Base-by-base conservation (phyloP, 768 basidiomycete species). In the Trametes sanguinea region DNA sequence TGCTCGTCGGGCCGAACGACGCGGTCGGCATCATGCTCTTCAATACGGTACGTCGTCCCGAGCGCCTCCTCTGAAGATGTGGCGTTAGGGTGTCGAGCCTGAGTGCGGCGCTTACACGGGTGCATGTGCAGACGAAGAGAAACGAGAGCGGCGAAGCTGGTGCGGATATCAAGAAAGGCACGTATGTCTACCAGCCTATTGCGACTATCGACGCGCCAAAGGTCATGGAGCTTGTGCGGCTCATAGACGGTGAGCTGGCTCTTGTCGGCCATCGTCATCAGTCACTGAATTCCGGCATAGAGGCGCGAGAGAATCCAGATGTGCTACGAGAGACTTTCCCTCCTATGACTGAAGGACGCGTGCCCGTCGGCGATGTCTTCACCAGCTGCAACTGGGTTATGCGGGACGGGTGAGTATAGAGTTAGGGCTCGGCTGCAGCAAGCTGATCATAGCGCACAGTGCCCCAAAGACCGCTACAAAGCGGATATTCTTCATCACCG, bases 401-500 rank as follows among this genome's bases (percentile, higher is more conserved):
- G 55, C 87, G 94, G 27, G 91, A 94, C 68, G 88, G 90, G 96
- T 97, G 62, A 61, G 83, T 17, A 14, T 37, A 14, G 35, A 58
- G 27, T 5, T 13, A 22, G 27, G 7, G 7, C 48, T 8, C 29
- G 17, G 9, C 35, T 52, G 1, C 11, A 9, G 14, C 27, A 17
- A 39, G n/a, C n/a, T 51, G 22, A 62, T 53, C 39, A 9, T 10
- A 10, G 9, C 27, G 51, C 50, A 30, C 29, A 94, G 92, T 10
- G 90, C 92, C 7, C 87, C 88, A 22, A 94, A 95, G 70, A 92
- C 87, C 0, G 92, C 94, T 2, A 87, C 89, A n/a, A 95, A 96
- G 71, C 87, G 95, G 5, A 83, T 98, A 1, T 98, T 98, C 72
- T 77, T 96, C 42, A 90, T 99, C 45, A 98, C 97, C 0, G 90